phyloP scores from a whole-genome alignment of 306 rosid genomes.

The barrel medic (Medicago truncatula) region DNA sequence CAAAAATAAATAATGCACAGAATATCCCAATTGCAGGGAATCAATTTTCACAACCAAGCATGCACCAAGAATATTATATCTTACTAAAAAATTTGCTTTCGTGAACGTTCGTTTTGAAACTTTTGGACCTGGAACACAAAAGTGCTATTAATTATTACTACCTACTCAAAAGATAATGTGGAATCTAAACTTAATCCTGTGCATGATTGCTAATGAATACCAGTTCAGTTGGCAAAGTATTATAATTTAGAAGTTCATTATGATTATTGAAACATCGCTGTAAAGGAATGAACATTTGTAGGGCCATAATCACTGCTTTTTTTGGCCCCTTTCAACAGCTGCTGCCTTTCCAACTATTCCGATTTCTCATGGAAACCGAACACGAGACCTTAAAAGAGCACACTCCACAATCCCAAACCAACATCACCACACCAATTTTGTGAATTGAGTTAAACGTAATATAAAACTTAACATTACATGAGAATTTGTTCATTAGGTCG shows the following conservation, averaged over 20 bases:
- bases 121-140: slow-evolving; percentile 29
- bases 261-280: slow-evolving; percentile 69
- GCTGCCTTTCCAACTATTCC: slow-evolving; percentile 64
- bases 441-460: neutral
- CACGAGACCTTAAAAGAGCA: no score
- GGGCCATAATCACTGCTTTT: slow-evolving; percentile 23
- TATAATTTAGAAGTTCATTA: slow-evolving; percentile 35
- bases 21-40: neutral
- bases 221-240: slow-evolving; percentile 43
- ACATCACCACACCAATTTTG: neutral
- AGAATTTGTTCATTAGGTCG: neutral
- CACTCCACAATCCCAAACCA: no score
- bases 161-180: slow-evolving; percentile 40
- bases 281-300: slow-evolving; percentile 54
- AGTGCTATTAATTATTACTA: slow-evolving; percentile 32
- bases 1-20: neutral
- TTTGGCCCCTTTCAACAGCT: slow-evolving; percentile 54
- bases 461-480: no score
- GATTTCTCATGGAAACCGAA: slow-evolving; percentile 26
- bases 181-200: slow-evolving; percentile 42
- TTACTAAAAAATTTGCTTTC: slow-evolving; percentile 7
- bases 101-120: slow-evolving; percentile 36
- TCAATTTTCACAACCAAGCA: slow-evolving; percentile 16
- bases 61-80: slow-evolving; percentile 36
- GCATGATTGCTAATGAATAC: slow-evolving; percentile 53